Evolutionary conservation across 495 filamentous ascomycete species (phyloP), one percentile per base, ranked within the genome.

Genomic region (Penicillium daleae): DNA sequence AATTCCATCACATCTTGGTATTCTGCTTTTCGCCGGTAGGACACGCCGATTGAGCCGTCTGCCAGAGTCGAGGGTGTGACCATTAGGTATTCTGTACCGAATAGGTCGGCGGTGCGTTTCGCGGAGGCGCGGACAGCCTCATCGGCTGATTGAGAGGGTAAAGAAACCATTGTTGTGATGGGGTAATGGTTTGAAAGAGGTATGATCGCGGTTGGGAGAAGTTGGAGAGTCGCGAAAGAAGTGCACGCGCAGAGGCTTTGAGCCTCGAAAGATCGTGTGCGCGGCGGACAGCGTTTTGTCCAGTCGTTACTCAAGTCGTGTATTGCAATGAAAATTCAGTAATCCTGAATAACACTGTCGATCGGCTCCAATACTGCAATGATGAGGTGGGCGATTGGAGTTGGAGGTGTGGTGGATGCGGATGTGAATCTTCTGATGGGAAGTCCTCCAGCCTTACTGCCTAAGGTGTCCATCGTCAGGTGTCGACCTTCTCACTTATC

Each of bases 1-100:
- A 98, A 82, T 66, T 91, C 89, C 66, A 83, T 85, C 22, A 97
- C 90, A 66, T 90, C 79, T 65, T 88, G 83, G 71, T 99, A 99
- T 80, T 99, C 94, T 60, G 83, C 80, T 64, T 86, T 86, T 64
- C 90, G 85, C 62, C 87, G 78, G 54, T 85, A 82, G 8, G 86
- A 80, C 22, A 89, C 73, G 56, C 82, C 82, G 61, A 85, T 83
- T 19, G 74, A 73, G 27, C 73, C 71, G 62, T 75, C 71, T 67
- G 60, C 68, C 21, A 59, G 61, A 63, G 66, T 81, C 64, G 81
- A 78, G 65, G 69, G 79, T 60, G 74, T 81, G 65, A 80, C 83
- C 78, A 74, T 85, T 48, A 79, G 80, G 69, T 82, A 89, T 71
- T 82, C 84, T 60, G 76, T 63, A 56, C 79, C 85, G 65, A 88